Conservation (phyloP, 345 rosid genomes). For the Barbarea vulgaris region DNA sequence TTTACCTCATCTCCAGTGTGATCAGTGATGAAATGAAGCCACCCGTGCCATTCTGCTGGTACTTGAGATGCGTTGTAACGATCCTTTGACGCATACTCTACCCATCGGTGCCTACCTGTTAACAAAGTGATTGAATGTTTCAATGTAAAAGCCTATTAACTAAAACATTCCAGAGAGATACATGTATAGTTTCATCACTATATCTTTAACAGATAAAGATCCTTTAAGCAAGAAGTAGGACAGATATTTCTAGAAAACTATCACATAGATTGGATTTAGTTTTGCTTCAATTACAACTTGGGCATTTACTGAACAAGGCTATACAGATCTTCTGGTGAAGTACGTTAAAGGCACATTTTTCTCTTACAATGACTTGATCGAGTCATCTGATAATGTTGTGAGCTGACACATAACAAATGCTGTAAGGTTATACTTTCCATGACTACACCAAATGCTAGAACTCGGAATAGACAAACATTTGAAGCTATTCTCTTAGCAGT, state of each 20-base stretch:
- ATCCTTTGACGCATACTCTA: constrained; percentile 79
- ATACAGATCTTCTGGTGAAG: constrained; percentile 1
- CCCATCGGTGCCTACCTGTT: constrained; percentile 95
- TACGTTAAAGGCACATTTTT: background rate
- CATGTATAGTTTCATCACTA: background rate
- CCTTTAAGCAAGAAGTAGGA: background rate
- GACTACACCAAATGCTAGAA: constrained; percentile 1
- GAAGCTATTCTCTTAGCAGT: background rate
- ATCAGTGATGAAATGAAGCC: constrained; percentile 94
- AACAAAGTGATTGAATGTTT: constrained; percentile 6
- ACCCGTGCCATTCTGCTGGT: constrained; percentile 99
- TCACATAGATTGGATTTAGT: background rate
- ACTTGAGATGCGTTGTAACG: constrained; percentile 98
- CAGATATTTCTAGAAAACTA: background rate
- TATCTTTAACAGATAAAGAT: background rate
- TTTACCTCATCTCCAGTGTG: constrained; percentile 95
- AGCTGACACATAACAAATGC: background rate
- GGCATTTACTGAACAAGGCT: constrained; percentile 13
- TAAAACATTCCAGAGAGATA: background rate
- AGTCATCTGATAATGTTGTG: background rate
- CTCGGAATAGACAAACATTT: background rate
- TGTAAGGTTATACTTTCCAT: background rate
- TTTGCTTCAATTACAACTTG: background rate
- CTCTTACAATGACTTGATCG: background rate
- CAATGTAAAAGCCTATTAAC: constrained; percentile 7